These are phyloP conservation scores for Sporobolomyces phaffii DNA, from an alignment of 768 basidiomycete species.

Conservation along the genomic window DNA sequence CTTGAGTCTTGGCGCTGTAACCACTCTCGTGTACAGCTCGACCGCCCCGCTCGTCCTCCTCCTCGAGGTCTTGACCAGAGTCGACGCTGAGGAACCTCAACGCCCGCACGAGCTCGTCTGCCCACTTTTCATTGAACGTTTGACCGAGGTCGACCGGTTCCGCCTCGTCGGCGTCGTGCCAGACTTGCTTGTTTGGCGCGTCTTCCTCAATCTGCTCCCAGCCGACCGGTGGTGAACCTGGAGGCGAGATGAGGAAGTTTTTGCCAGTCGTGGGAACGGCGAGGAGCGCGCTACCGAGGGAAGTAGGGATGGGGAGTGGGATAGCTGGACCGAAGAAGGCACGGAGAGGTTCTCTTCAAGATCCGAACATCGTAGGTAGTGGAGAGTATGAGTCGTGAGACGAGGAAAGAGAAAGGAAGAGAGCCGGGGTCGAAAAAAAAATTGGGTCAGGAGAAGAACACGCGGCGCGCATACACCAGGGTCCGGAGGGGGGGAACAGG, in stretches of 20 bases:
- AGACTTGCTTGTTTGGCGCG: constrained; percentile 72
- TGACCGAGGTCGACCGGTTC: constrained; percentile 10
- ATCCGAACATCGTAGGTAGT: constrained; percentile 45
- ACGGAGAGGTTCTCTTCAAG: constrained; percentile 54
- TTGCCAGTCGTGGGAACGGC: constrained; percentile 76
- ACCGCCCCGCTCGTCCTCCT: constrained; percentile 30
- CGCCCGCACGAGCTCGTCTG: constrained; percentile 78
- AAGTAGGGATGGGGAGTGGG: constrained; percentile 45
- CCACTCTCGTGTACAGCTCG: neutral
- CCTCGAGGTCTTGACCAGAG: constrained; percentile 33
- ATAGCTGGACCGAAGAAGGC: constrained; percentile 50
- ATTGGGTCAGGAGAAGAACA: neutral
- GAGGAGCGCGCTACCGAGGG: constrained; percentile 49
- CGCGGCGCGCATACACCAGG: neutral
- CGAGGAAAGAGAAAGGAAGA: constrained; percentile 12
- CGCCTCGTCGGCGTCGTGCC: constrained; percentile 45
- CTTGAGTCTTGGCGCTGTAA: constrained; percentile 30
- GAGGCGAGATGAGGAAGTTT: constrained; percentile 96
- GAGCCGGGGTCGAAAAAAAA: constrained; percentile 25
- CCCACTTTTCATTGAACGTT: constrained; percentile 44
- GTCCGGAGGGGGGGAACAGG: neutral
- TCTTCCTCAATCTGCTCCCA: constrained; percentile 91
- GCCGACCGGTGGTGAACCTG: constrained; percentile 92
- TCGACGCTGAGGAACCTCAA: constrained; percentile 61
- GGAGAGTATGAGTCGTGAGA: neutral